Base-by-base conservation (phyloP, 805 yeast genomes). In the Ogataea methanolica region DNA sequence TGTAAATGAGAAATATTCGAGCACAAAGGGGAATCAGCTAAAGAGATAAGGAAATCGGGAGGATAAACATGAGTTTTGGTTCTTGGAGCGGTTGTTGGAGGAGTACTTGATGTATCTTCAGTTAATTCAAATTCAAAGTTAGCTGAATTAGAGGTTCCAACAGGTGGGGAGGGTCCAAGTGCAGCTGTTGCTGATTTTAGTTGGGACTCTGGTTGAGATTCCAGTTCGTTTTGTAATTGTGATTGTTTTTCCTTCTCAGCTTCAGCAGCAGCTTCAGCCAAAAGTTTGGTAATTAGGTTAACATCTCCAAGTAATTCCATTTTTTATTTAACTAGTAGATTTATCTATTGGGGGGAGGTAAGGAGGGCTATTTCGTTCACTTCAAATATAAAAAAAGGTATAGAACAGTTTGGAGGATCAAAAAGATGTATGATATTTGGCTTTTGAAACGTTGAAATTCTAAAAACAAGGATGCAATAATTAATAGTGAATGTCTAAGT, bases 1-100 rank as follows among this genome's bases (percentile, higher is more conserved):
- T 58, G 50, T 51, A 78, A 65, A 35, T 54, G 55, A 22, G 57
- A 46, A 29, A 61, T 51, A 14, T 66, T 58, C 6, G 62, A 57
- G 33, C 70, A 64, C 11, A 67, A 50, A 14, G 78, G 74, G 22
- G 71, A 66, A 4, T 63, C 56, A 44, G 66, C 62, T 45, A 76
- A 60, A 16, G 48, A 50, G 19, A 70, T 49, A 33, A 74, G 59
- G 34, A 56, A 59, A n/a, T 63, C 59, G 6, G 67, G 61, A 1
- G 62, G 39, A 44, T 60, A 65, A 12, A 55, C 50, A 29, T 52
- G 42, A 33, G 34, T 44, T 40, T 58, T 60, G 14, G 49, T 33
- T 36, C 12, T 29, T 15, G 29, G 42, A 4, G 8, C 3, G 2
- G 33, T 11, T 17, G 29, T 38, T 34, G 41, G 33, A 39, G 33